Percentiles rank a stretch among this genome's conserved stretches.
Conservation (phyloP, 2,329 filamentous ascomycete genomes). For the Ophiobolus disseminans region DNA sequence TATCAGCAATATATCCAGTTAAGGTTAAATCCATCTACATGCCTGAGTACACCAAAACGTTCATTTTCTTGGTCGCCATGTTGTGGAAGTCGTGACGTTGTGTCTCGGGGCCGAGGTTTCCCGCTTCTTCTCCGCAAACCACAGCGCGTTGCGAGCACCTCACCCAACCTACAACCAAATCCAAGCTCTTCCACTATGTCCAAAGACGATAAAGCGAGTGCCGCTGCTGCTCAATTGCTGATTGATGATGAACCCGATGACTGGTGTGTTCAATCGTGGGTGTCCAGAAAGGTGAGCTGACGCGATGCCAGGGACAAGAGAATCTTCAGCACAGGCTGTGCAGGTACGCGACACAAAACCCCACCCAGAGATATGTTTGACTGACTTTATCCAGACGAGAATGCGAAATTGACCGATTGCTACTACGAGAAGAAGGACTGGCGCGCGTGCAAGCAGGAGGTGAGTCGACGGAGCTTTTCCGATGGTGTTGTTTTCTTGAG, state of each 20-base stretch:
- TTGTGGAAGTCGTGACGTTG: slow-evolving; percentile 25
- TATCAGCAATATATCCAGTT: slow-evolving; percentile 1
- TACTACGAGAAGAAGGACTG: slow-evolving; percentile 97
- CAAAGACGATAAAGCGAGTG: slow-evolving; percentile 58
- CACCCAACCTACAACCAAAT: slow-evolving; percentile 6
- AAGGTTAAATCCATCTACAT: slow-evolving; percentile 19
- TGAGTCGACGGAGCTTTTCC: slow-evolving; percentile 56
- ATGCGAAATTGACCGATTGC: slow-evolving; percentile 90
- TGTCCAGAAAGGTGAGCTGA: slow-evolving; percentile 22
- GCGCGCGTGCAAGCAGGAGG: slow-evolving; percentile 86
- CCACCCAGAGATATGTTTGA: not conserved
- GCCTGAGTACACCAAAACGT: slow-evolving; percentile 94
- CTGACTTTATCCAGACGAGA: slow-evolving; percentile 69
- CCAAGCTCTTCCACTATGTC: slow-evolving; percentile 56
- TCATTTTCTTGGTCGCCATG: slow-evolving; percentile 77
- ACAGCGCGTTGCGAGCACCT: not conserved
- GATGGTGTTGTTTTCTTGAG: slow-evolving; percentile 14
- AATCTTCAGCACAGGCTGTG: slow-evolving; percentile 95
- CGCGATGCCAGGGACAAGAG: slow-evolving; percentile 80
- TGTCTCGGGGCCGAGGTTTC: slow-evolving; percentile 34
- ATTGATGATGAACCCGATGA: slow-evolving; percentile 92
- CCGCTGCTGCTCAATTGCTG: slow-evolving; percentile 50
- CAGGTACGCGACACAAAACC: slow-evolving; percentile 65
- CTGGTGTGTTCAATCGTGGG: slow-evolving; percentile 68
- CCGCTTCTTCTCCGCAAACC: slow-evolving; percentile 31